Conservation (phyloP, 2,329 filamentous ascomycete genomes). For the Claviceps digitariae region DNA sequence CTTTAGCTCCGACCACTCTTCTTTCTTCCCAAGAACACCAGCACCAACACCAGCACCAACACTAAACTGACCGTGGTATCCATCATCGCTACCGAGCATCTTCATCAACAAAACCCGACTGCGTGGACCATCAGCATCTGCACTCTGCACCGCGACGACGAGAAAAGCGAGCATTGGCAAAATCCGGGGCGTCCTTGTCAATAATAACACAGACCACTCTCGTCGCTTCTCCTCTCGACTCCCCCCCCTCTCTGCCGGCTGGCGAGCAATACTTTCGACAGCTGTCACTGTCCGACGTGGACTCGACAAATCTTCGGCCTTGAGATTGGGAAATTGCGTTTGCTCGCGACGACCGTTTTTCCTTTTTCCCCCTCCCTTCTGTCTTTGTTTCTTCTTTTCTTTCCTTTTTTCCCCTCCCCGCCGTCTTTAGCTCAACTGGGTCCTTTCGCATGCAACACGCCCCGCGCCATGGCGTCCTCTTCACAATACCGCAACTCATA, state of each 20-base stretch:
- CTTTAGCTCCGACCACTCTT: neutral
- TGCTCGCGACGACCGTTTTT: neutral
- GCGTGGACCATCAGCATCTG: neutral
- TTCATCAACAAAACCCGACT: neutral
- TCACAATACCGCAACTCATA: constrained; percentile 42
- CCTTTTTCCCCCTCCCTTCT: neutral
- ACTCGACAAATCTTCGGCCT: neutral
- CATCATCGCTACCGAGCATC: neutral
- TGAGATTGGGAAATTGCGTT: neutral
- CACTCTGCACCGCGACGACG: neutral
- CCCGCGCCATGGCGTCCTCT: constrained; percentile 29
- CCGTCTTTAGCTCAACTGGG: neutral
- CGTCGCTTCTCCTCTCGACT: too few species aligned
- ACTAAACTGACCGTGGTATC: neutral
- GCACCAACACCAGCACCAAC: neutral
- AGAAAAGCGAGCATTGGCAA: neutral
- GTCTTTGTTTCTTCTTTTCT: neutral
- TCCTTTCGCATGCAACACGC: neutral
- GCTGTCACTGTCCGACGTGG: constrained; percentile 1
- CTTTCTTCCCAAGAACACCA: neutral
- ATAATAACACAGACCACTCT: constrained; percentile 1
- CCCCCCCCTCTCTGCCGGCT: neutral
- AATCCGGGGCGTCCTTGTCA: neutral
- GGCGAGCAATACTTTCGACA: neutral
- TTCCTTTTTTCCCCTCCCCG: neutral